A percentile compares a stretch with the other conserved stretches of the same genome.
Evolutionary conservation across 257 asterid genomes (phyloP).

Genomic region (Fraxinus quadrangulata): DNA sequence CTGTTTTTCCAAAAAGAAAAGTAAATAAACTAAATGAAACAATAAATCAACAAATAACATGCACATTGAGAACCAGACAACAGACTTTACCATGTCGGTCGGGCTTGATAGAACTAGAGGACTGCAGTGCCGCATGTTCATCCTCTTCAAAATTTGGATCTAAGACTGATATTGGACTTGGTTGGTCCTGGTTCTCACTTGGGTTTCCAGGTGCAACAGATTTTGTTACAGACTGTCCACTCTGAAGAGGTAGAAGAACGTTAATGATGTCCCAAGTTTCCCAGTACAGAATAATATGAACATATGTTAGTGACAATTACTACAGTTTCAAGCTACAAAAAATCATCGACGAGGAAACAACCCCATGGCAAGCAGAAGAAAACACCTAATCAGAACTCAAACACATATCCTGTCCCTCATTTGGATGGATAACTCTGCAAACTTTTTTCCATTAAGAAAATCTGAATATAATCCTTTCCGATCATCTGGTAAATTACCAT

Average conservation of each 20-base stretch:
- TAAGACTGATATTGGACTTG: slow-evolving; percentile 90
- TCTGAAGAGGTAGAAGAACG: slow-evolving; percentile 40
- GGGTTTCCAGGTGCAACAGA: slow-evolving; percentile 44
- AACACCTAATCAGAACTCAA: not conserved
- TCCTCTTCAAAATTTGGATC: slow-evolving; percentile 26
- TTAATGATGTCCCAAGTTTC: not conserved
- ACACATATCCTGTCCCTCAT: not conserved
- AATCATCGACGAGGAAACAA: not conserved
- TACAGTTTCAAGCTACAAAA: slow-evolving; percentile 9
- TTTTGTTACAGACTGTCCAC: slow-evolving; percentile 33
- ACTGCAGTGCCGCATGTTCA: not conserved
- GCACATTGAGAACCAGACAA: not conserved
- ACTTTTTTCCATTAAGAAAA: not conserved
- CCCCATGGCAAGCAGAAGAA: not conserved
- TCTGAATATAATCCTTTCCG: not conserved
- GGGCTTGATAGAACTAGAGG: slow-evolving; percentile 33
- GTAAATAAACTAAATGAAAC: slow-evolving; percentile 8
- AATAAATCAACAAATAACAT: not conserved
- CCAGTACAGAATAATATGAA: not conserved
- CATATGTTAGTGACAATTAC: not conserved
- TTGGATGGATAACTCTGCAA: not conserved
- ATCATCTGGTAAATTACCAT: not conserved
- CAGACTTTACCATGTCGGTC: too few species aligned
- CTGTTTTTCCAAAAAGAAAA: slow-evolving; percentile 39
- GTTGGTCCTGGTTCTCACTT: slow-evolving; percentile 79